Conservation (phyloP, 352 stramenopile species). For the Sclerospora graminicola region DNA sequence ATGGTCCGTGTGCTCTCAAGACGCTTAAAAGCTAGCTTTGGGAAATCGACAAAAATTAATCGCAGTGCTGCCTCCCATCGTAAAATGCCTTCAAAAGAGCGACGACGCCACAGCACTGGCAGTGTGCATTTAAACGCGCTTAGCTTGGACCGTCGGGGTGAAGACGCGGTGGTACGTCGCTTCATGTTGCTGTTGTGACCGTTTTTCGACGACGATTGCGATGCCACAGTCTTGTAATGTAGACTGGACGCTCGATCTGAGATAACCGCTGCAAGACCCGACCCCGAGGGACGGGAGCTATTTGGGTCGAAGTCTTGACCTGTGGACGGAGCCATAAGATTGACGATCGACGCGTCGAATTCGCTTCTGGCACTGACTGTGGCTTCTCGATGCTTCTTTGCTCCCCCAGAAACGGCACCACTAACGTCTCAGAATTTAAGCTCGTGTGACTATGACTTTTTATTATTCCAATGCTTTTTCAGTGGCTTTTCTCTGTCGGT, state of each 20-base stretch:
- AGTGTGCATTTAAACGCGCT: constrained; percentile 14
- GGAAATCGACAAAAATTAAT: constrained; percentile 43
- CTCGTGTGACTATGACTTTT: no score
- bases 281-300: not conserved
- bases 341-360: constrained; percentile 15
- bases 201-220: not conserved
- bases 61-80: constrained; percentile 51
- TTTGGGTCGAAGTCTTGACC: not conserved
- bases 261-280: no score
- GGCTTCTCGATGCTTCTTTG: no score
- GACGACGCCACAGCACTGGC: constrained; percentile 33
- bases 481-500: no score
- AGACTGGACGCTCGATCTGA: not conserved
- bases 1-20: constrained; percentile 43
- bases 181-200: not conserved
- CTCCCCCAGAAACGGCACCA: no score
- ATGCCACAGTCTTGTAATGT: not conserved
- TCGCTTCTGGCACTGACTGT: no score
- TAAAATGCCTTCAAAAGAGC: constrained; percentile 60
- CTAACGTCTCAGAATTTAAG: no score
- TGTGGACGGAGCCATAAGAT: constrained; percentile 17
- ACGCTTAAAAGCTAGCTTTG: constrained; percentile 37
- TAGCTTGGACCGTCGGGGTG: constrained; percentile 1
- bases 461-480: no score
- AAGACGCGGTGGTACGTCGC: not conserved